Percentiles rank a stretch among this genome's conserved stretches.
Conservation (phyloP, 169 alveolate genomes). For the Plasmodium gaboni region DNA sequence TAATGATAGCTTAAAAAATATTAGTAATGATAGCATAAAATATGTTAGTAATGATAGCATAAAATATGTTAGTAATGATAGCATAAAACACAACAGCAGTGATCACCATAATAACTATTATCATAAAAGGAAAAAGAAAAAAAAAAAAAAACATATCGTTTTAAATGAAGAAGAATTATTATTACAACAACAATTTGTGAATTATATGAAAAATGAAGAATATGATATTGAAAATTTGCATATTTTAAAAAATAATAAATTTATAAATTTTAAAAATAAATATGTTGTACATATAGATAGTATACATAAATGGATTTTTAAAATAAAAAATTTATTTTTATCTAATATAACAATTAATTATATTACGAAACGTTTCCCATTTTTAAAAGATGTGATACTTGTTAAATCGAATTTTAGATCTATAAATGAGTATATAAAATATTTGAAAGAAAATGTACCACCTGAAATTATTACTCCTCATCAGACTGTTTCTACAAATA, state of each 20-base stretch:
- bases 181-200: constrained; percentile 25
- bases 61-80: too few relatives aligned
- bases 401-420: constrained; percentile 35
- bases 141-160: constrained; percentile 22
- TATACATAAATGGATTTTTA: constrained; percentile 49
- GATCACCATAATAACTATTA: not conserved
- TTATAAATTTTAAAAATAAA: constrained; percentile 33
- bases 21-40: too few relatives aligned
- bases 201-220: constrained; percentile 24
- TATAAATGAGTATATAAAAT: constrained; percentile 24
- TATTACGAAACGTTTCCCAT: constrained; percentile 31
- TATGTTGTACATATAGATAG: constrained; percentile 48
- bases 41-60: too few relatives aligned
- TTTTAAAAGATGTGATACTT: constrained; percentile 28
- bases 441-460: constrained; percentile 11
- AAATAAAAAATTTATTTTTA: constrained; percentile 36
- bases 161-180: constrained; percentile 1
- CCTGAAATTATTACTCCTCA: not conserved
- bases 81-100: too few relatives aligned
- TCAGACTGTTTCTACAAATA: constrained; percentile 1
- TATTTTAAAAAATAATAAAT: constrained; percentile 58
- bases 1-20: too few relatives aligned
- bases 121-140: constrained; percentile 5
- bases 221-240: constrained; percentile 19
- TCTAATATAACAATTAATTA: constrained; percentile 54